These are phyloP conservation scores for Desmodesmus armatus DNA, from an alignment of 139 green algal species.

Conservation along the genomic window DNA sequence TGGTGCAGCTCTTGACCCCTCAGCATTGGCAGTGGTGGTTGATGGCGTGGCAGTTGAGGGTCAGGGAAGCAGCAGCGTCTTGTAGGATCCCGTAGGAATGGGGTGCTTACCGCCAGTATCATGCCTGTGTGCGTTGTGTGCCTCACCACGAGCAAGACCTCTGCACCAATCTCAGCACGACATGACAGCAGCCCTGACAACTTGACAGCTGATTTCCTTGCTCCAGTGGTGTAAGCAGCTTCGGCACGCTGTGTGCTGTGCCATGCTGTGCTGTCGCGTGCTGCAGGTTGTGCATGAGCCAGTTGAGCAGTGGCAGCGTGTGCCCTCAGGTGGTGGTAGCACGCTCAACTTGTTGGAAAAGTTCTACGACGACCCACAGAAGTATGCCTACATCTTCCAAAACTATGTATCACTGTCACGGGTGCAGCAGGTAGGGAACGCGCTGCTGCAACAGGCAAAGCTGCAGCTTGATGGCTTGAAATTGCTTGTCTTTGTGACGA, in stretches of 20 bases:
- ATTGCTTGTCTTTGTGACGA: no score
- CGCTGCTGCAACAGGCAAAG: background rate
- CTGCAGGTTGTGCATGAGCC: constrained; percentile 93
- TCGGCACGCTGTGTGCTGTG: background rate
- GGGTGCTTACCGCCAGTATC: no score
- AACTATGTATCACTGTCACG: constrained; percentile 98
- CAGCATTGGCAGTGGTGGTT: background rate
- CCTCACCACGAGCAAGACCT: background rate
- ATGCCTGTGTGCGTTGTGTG: background rate
- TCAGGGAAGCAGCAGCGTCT: no score
- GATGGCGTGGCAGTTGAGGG: no score
- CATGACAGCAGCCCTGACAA: no score
- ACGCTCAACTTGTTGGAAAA: constrained; percentile 89
- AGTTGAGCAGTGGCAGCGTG: constrained; percentile 92
- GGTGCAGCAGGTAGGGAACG: constrained; percentile 56
- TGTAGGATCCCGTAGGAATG: no score
- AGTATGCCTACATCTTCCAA: constrained; percentile 98
- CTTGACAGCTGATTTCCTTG: background rate
- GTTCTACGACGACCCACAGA: constrained; percentile 92
- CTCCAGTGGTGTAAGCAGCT: background rate
- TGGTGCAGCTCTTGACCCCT: background rate
- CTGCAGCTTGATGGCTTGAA: no score
- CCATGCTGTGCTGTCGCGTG: background rate
- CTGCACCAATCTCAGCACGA: no score
- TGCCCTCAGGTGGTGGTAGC: constrained; percentile 50